Base-by-base conservation (phyloP, 1,284 basidiomycete genomes). In the Ustilago cynodontis region DNA sequence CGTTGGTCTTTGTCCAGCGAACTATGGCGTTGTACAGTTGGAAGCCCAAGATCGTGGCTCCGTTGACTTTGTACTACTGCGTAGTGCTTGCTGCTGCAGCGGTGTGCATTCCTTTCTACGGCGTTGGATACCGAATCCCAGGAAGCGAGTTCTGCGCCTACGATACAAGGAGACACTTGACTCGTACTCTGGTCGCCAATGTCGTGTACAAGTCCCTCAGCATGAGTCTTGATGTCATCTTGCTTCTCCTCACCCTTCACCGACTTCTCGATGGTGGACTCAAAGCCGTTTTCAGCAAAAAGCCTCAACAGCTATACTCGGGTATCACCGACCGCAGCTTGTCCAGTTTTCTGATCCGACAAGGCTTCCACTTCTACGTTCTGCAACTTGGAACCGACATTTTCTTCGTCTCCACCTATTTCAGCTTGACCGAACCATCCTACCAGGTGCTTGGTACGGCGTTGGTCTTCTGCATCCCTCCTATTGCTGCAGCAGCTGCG, bases 211-310 rank as follows among this genome's bases (percentile, higher is more conserved):
- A 69, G 51, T 24, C 58, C 8, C 20, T 66, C 39, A 28, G 45
- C n/a, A 69, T 78, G 58, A 8, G 45, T 31, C 65, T 75, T 31
- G 76, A 78, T 53, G 33, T 70, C 16, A 43, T 58, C 31, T 1
- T 75, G 55, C 60, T 78, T 2, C 22, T 71, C n/a, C 67, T 78
- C 50, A 78, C 72, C 3, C 43, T 78, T 24, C 71, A 78, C 33
- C 61, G 76, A 3, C 61, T 78, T 18, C 33, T 75, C 24, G 71
- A 78, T 6, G 76, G 76, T 3, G 76, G 76, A 9, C 55, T 78
- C 18, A 35, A 41, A 11, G 59, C 66, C 0, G 22, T 77, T 20
- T 60, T 59, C 20, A 43, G n/a, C 22, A 67, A 63, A 35, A 61
- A 61, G 18, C 58, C 62, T 4, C 39, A 58, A 14, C 47, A 65